Evolutionary conservation across 257 asterid species (phyloP).

Genomic region (Solanum corneliomulleri): DNA sequence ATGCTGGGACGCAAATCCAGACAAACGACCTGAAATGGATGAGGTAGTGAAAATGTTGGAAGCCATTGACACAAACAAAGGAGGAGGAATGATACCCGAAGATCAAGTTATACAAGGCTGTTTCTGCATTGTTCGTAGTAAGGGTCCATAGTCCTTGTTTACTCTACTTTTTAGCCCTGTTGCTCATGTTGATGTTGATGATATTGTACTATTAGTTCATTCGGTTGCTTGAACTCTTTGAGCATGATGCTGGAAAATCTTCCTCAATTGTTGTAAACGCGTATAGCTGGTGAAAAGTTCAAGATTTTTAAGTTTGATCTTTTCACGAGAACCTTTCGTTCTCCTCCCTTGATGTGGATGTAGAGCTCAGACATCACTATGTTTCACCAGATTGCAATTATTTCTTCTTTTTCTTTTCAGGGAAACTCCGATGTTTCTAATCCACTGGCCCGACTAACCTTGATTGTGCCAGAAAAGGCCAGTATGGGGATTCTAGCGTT

Average conservation of each 20-base stretch:
- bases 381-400: not conserved
- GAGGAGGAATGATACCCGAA: slow-evolving; percentile 93
- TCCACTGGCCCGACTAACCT: not conserved
- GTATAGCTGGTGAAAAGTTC: not conserved
- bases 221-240: slow-evolving; percentile 3
- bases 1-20: slow-evolving; percentile 77
- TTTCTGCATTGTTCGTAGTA: slow-evolving; percentile 64
- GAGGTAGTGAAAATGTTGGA: slow-evolving; percentile 72
- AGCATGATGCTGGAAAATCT: not conserved
- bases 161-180: not conserved
- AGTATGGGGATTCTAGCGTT: not conserved
- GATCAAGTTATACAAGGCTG: slow-evolving; percentile 49
- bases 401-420: not conserved
- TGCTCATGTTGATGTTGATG: not conserved
- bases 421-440: not conserved
- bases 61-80: slow-evolving; percentile 77
- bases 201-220: not conserved
- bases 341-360: not conserved
- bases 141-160: slow-evolving; percentile 49
- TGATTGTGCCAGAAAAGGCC: not conserved
- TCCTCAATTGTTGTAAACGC: not conserved
- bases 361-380: not conserved
- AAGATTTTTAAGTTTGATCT: not conserved
- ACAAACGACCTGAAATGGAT: slow-evolving; percentile 85
- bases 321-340: not conserved